phyloP scores from a whole-genome alignment of 805 yeast species.

The Yueomyces sinensis region DNA sequence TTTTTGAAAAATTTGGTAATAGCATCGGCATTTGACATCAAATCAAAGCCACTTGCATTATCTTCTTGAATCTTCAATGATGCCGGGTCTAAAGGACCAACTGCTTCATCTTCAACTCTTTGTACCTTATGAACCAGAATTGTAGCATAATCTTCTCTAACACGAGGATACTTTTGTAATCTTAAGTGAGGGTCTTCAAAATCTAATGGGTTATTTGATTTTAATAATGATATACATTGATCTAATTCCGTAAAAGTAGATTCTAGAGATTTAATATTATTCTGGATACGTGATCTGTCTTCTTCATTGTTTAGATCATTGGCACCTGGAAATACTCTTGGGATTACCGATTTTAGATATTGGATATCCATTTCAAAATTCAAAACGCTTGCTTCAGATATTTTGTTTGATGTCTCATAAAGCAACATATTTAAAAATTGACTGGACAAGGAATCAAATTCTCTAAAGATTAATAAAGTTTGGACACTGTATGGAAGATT shows the following conservation, averaged over 20 bases:
- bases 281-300: conserved; percentile 15
- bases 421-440: conserved; percentile 51
- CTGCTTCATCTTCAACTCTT: neutral
- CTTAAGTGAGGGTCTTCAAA: conserved; percentile 44
- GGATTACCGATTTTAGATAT: conserved; percentile 50
- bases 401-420: conserved; percentile 34
- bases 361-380: conserved; percentile 72
- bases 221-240: conserved; percentile 64
- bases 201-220: conserved; percentile 48
- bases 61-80: neutral
- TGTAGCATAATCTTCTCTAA: conserved; percentile 61
- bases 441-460: conserved; percentile 72
- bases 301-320: conserved; percentile 4
- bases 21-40: neutral
- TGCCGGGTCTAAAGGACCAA: neutral
- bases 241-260: conserved; percentile 68
- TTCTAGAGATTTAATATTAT: conserved; percentile 38
- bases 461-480: conserved; percentile 69
- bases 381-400: conserved; percentile 45
- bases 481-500: conserved; percentile 69
- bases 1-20: conserved; percentile 3
- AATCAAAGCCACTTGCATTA: neutral
- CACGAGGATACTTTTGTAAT: conserved; percentile 57
- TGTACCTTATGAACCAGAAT: conserved; percentile 38
- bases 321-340: conserved; percentile 23